A percentile compares a stretch with the other conserved stretches of the same genome.
These are phyloP conservation scores for Rhodotorula diobovata DNA, from an alignment of 768 basidiomycete species.

Conservation along the genomic window DNA sequence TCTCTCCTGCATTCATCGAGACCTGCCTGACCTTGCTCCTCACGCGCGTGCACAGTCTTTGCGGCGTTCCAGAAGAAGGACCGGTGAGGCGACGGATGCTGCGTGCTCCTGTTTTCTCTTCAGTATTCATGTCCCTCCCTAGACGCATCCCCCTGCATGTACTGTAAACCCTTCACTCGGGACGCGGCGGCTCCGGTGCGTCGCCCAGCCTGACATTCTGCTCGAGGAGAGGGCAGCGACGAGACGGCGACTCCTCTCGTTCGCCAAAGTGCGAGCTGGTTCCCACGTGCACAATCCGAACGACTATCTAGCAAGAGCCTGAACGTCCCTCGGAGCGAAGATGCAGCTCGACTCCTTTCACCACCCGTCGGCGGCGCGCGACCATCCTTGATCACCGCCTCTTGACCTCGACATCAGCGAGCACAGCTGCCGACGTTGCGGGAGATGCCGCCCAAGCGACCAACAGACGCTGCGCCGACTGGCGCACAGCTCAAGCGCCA, in stretches of 20 bases:
- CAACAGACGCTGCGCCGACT: background rate
- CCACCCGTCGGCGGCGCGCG: no score
- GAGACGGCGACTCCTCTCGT: no score
- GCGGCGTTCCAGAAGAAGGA: conserved; percentile 14
- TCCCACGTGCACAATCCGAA: no score
- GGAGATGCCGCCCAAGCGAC: conserved; percentile 25
- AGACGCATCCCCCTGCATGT: background rate
- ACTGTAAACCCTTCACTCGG: background rate
- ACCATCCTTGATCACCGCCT: background rate
- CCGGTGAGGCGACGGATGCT: background rate
- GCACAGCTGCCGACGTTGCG: no score
- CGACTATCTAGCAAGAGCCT: no score
- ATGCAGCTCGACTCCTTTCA: no score
- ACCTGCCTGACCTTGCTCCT: background rate
- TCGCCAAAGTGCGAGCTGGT: no score
- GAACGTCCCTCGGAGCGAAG: no score
- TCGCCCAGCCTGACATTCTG: no score
- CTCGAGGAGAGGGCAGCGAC: no score
- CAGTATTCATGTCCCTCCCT: background rate
- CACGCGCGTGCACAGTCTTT: conserved; percentile 3
- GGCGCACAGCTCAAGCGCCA: conserved; percentile 34
- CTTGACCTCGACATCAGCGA: background rate
- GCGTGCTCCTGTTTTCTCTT: no score
- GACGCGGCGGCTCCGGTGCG: no score
- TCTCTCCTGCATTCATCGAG: background rate